These are phyloP conservation scores for Zancudomyces culisetae DNA, from an alignment of 371 early-diverging fungal genomes.

Conservation along the genomic window DNA sequence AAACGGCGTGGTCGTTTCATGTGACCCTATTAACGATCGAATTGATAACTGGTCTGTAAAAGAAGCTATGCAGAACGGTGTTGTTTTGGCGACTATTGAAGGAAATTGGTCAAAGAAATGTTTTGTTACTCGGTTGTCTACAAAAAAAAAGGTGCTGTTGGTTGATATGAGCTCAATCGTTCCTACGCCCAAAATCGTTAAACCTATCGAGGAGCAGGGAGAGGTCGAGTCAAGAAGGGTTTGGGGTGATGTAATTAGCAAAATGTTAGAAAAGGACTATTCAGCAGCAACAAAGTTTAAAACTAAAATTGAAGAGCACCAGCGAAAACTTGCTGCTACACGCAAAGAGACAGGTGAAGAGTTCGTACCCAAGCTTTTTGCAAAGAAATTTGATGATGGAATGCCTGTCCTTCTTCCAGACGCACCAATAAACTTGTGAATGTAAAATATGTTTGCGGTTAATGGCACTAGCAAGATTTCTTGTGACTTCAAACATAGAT, in stretches of 20 bases:
- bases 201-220: conserved; percentile 32
- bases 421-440: conserved; percentile 17
- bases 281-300: conserved; percentile 31
- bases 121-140: conserved; percentile 1
- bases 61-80: conserved; percentile 22
- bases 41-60: conserved; percentile 21
- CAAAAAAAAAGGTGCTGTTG: conserved; percentile 12
- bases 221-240: conserved; percentile 33
- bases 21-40: conserved; percentile 20
- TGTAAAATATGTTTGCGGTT: no score
- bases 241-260: conserved; percentile 27
- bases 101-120: conserved; percentile 42
- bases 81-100: conserved; percentile 29
- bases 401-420: conserved; percentile 12
- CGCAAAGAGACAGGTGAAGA: conserved; percentile 14
- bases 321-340: conserved; percentile 24
- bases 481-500: no score
- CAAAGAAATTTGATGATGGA: conserved; percentile 10
- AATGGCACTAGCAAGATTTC: no score
- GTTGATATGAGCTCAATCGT: conserved; percentile 29
- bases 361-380: conserved; percentile 20
- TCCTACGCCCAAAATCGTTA: conserved; percentile 27
- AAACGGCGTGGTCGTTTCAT: conserved; percentile 30
- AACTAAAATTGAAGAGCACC: conserved; percentile 28
- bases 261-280: conserved; percentile 23